Evolutionary conservation across 768 basidiomycete genomes (phyloP).

Genomic region (Mycena polygramma): DNA sequence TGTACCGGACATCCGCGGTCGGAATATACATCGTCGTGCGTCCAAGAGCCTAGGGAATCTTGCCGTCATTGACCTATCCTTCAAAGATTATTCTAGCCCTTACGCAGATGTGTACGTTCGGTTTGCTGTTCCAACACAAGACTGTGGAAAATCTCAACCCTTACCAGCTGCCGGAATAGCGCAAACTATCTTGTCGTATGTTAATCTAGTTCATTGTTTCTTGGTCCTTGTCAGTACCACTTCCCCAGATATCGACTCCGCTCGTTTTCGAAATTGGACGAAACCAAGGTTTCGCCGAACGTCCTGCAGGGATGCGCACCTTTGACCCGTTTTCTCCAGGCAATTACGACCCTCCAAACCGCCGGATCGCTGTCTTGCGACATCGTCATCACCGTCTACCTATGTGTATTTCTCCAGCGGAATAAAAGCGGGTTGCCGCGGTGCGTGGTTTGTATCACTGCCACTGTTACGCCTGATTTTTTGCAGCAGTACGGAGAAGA

Average conservation of each 20-base stretch:
- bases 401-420: slow-evolving; percentile 23
- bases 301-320: no score
- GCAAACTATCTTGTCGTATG: slow-evolving; percentile 24
- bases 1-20: background rate
- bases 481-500: background rate
- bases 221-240: background rate
- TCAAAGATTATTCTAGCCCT: slow-evolving; percentile 17
- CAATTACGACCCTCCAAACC: slow-evolving; percentile 30
- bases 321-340: slow-evolving; percentile 1
- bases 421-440: slow-evolving; percentile 21
- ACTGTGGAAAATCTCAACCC: background rate
- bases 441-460: background rate
- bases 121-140: background rate
- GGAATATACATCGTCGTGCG: background rate
- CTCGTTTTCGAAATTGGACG: slow-evolving; percentile 17
- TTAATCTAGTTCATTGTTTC: background rate
- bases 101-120: slow-evolving; percentile 20
- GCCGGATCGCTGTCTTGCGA: slow-evolving; percentile 31
- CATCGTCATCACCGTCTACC: slow-evolving; percentile 28
- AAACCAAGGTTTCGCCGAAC: slow-evolving; percentile 23
- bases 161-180: slow-evolving; percentile 22
- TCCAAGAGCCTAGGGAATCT: background rate
- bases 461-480: background rate
- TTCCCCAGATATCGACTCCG: slow-evolving; percentile 19
- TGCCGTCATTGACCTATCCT: background rate